These are phyloP conservation scores for Calonectria hawksworthii DNA, from an alignment of 2,329 filamentous ascomycete species.

Conservation along the genomic window DNA sequence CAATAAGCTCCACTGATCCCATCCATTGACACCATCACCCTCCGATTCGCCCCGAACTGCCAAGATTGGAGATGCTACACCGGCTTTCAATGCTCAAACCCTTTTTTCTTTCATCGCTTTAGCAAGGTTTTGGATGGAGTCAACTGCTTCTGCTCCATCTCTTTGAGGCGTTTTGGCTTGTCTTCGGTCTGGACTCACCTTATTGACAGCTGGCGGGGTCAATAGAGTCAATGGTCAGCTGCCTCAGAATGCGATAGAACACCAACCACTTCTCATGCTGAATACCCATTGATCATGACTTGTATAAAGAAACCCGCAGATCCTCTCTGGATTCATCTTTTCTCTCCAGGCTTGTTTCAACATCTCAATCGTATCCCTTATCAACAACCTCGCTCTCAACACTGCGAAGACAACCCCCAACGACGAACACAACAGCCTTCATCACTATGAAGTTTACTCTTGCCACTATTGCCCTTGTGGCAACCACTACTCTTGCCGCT, in stretches of 20 bases:
- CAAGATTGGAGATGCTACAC: background rate
- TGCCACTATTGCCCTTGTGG: constrained; percentile 42
- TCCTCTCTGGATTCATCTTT: constrained; percentile 15
- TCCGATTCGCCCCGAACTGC: background rate
- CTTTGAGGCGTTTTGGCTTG: background rate
- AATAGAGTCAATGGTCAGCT: constrained; percentile 25
- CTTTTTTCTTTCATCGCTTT: background rate
- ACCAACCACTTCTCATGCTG: background rate
- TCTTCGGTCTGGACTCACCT: background rate
- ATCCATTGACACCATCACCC: background rate
- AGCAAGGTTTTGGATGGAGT: background rate
- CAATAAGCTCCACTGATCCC: background rate
- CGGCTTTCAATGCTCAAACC: too few relatives aligned
- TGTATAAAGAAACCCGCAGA: constrained; percentile 38
- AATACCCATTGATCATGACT: background rate
- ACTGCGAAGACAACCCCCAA: background rate
- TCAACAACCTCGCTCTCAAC: constrained; percentile 24
- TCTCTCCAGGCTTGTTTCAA: constrained; percentile 41
- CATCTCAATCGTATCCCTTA: constrained; percentile 38
- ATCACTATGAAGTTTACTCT: constrained; percentile 48
- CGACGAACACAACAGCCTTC: background rate
- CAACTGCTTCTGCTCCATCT: background rate
- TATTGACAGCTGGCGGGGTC: constrained; percentile 18
- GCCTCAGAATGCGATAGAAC: background rate
- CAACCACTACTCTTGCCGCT: constrained; percentile 33